Percentiles rank a stretch among this genome's conserved stretches.
Evolutionary conservation across 176 grass and related monocot species (phyloP).

Genomic region (Saccharum officinarum): DNA sequence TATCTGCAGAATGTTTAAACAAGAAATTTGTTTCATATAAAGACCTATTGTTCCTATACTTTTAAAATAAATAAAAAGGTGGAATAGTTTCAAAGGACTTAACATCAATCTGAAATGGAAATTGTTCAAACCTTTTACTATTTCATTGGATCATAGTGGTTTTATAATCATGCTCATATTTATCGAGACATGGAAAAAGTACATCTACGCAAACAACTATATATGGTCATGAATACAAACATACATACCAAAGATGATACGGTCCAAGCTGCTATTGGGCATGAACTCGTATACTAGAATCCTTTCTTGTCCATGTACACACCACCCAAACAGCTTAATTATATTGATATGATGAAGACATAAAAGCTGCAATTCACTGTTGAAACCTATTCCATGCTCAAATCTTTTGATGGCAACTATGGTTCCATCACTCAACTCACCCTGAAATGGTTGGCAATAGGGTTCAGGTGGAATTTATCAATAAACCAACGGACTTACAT

Average conservation of each 20-base stretch:
- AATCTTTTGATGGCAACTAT: conserved; percentile 36
- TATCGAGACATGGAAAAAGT: not conserved
- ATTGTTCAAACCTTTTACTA: not conserved
- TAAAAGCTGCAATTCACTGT: conserved; percentile 22
- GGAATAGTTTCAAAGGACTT: not conserved
- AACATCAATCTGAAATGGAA: not conserved
- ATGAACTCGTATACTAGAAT: conserved; percentile 32
- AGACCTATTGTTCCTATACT: not conserved
- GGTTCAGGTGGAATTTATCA: not conserved
- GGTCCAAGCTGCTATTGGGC: not conserved
- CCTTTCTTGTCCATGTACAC: conserved; percentile 22
- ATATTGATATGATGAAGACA: conserved; percentile 29
- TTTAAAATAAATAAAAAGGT: not conserved
- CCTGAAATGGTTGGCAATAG: conserved; percentile 11
- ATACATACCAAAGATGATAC: conserved; percentile 12
- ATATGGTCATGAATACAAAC: not conserved
- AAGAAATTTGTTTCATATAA: not conserved
- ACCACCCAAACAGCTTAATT: conserved; percentile 30
- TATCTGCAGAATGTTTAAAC: not conserved
- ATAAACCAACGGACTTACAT: not conserved
- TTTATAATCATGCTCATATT: not conserved
- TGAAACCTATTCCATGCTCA: not conserved
- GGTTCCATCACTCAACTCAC: conserved; percentile 10
- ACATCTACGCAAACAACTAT: not conserved
- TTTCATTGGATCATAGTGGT: not conserved